Evolutionary conservation across 2,329 filamentous ascomycete genomes (phyloP).

Genomic region (Dothistroma septosporum): DNA sequence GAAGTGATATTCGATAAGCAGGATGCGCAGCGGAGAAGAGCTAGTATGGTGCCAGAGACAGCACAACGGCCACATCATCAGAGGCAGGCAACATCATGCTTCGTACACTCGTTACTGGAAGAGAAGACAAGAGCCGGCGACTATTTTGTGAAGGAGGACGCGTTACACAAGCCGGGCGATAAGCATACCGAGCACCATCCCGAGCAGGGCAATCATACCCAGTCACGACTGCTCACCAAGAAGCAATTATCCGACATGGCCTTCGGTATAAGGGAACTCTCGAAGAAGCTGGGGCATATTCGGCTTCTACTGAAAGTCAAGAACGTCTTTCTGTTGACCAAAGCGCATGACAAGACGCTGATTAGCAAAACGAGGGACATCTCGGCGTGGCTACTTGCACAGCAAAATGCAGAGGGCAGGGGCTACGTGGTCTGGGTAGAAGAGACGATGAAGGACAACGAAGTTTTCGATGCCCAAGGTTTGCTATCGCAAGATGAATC

Average conservation of each 20-base stretch:
- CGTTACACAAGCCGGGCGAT: constrained; percentile 39
- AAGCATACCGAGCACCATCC: constrained; percentile 38
- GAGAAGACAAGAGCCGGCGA: constrained; percentile 38
- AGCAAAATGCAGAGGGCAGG: constrained; percentile 56
- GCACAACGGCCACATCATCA: constrained; percentile 37
- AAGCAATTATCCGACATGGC: constrained; percentile 96
- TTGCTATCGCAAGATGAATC: constrained; percentile 60
- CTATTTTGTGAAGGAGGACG: constrained; percentile 15
- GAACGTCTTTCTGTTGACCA: constrained; percentile 83
- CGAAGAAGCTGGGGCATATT: constrained; percentile 78
- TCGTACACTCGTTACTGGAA: constrained; percentile 58
- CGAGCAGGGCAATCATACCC: constrained; percentile 40
- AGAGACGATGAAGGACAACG: constrained; percentile 65
- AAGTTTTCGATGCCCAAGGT: constrained; percentile 67
- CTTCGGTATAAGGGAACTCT: constrained; percentile 87
- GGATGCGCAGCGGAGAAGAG: constrained; percentile 54
- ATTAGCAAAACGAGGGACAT: constrained; percentile 74
- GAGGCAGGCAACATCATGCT: constrained; percentile 51
- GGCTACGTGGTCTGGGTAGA: constrained; percentile 77
- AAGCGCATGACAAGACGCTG: constrained; percentile 79
- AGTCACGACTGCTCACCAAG: constrained; percentile 82
- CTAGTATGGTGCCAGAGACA: constrained; percentile 47
- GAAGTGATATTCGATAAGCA: constrained; percentile 57
- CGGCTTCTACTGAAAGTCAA: constrained; percentile 75
- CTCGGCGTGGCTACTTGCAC: constrained; percentile 71